These are phyloP conservation scores for Trichophyton mentagrophytes DNA, from an alignment of 2,329 filamentous ascomycete species.

Conservation along the genomic window DNA sequence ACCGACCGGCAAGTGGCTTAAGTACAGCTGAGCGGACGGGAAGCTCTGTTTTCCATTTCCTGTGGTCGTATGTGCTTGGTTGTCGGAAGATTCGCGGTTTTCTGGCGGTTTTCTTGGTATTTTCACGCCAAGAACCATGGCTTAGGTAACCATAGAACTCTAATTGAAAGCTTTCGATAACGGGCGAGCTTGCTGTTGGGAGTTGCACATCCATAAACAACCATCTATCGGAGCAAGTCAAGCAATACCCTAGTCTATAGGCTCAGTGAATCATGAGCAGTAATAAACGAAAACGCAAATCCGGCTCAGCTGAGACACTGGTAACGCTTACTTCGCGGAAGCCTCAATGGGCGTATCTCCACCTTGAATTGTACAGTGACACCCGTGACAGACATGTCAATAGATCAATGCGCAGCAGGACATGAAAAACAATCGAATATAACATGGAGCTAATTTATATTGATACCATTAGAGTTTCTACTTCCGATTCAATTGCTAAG, in stretches of 20 bases:
- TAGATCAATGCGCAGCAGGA: not conserved
- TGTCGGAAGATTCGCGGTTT: too few relatives aligned
- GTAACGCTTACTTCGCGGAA: constrained; percentile 29
- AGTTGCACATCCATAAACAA: too few relatives aligned
- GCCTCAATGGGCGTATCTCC: constrained; percentile 33
- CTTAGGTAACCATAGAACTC: too few relatives aligned
- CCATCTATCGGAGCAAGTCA: constrained; percentile 18
- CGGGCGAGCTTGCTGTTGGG: too few relatives aligned
- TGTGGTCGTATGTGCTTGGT: too few relatives aligned
- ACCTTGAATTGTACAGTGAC: constrained; percentile 28
- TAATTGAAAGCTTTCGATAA: too few relatives aligned
- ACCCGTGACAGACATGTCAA: not conserved
- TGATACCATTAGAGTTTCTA: not conserved
- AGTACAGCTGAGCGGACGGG: too few relatives aligned
- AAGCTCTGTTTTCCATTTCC: too few relatives aligned
- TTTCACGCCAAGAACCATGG: too few relatives aligned
- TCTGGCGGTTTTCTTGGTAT: too few relatives aligned
- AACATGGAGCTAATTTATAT: not conserved
- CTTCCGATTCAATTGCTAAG: constrained; percentile 8
- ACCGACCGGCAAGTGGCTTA: too few relatives aligned
- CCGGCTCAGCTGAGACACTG: not conserved
- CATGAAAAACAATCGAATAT: not conserved
- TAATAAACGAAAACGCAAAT: constrained; percentile 6
- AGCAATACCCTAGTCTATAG: not conserved
- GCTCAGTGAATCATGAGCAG: not conserved